phyloP scores from a whole-genome alignment of 23 red algal species.

The Gracilaria gracilis region DNA sequence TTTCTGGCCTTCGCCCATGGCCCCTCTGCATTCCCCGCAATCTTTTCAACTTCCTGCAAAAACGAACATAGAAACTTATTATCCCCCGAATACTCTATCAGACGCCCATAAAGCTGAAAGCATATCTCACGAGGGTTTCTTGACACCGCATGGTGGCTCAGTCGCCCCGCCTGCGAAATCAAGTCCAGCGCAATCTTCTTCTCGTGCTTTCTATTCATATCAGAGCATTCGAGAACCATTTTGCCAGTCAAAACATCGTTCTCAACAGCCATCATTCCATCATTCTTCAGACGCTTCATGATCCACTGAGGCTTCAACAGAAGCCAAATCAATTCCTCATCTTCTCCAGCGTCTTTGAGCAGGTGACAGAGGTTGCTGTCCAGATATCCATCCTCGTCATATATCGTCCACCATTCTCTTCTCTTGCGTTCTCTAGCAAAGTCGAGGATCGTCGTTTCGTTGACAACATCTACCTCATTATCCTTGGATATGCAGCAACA shows the following conservation, averaged over 20 bases:
- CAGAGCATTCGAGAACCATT: not conserved
- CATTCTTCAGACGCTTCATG: not conserved
- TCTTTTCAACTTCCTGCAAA: not conserved
- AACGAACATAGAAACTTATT: not conserved
- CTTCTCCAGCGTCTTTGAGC: not conserved
- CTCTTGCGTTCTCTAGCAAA: not conserved
- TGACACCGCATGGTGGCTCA: not conserved
- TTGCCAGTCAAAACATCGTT: not conserved
- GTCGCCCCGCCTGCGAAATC: not conserved
- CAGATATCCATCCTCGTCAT: constrained; percentile 11
- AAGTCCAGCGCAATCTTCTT: not conserved
- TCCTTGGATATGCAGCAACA: not conserved
- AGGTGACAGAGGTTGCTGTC: not conserved
- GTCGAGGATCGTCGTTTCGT: too few relatives aligned
- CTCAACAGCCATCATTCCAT: not conserved
- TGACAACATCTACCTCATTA: too few relatives aligned
- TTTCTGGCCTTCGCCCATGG: not conserved
- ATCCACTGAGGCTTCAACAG: constrained; percentile 2
- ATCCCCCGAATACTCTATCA: not conserved
- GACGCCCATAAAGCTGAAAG: constrained; percentile 4
- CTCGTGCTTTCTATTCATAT: not conserved
- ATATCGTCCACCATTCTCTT: not conserved
- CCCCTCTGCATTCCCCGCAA: not conserved
- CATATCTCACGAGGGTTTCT: not conserved
- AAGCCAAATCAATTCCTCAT: not conserved